Evolutionary conservation across 2,329 filamentous ascomycete species (phyloP).

Genomic region (Paracamarosporium sp.): DNA sequence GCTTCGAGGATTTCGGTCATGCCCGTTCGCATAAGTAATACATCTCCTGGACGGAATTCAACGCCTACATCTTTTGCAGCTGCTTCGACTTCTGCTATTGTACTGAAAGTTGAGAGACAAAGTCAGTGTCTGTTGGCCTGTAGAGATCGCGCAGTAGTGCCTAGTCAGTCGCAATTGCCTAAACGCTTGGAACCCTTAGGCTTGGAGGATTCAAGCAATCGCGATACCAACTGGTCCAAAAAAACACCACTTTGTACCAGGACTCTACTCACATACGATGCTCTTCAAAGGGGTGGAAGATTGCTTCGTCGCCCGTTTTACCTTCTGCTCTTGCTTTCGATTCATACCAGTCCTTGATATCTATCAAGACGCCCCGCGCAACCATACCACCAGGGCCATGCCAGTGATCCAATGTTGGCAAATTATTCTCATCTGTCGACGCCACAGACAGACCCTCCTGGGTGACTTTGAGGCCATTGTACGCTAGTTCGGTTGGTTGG

Average conservation of each 20-base stretch:
- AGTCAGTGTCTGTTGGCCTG: not conserved
- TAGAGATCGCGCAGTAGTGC: too few relatives aligned
- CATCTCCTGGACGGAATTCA: slow-evolving; percentile 18
- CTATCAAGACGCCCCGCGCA: slow-evolving; percentile 18
- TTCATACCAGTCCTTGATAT: slow-evolving; percentile 21
- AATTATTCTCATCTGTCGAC: slow-evolving; percentile 13
- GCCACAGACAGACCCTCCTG: slow-evolving; percentile 16
- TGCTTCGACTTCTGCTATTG: slow-evolving; percentile 15
- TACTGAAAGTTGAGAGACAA: not conserved
- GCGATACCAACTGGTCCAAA: not conserved
- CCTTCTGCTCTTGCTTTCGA: slow-evolving; percentile 13
- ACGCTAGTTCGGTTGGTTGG: slow-evolving; percentile 14
- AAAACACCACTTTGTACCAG: too few relatives aligned
- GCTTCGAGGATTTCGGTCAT: slow-evolving; percentile 13
- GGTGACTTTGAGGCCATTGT: slow-evolving; percentile 20
- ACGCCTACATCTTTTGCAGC: slow-evolving; percentile 15
- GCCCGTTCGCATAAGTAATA: slow-evolving; percentile 29
- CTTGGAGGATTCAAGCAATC: too few relatives aligned
- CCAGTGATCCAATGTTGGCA: slow-evolving; percentile 23
- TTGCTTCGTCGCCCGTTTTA: slow-evolving; percentile 13
- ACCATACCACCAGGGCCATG: slow-evolving; percentile 17
- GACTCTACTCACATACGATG: slow-evolving; percentile 20
- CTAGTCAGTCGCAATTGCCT: too few relatives aligned
- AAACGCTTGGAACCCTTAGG: too few relatives aligned
- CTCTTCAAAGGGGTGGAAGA: slow-evolving; percentile 16